Evolutionary conservation across 805 yeast genomes (phyloP).

Genomic region (Jamesozyma spencerorum): DNA sequence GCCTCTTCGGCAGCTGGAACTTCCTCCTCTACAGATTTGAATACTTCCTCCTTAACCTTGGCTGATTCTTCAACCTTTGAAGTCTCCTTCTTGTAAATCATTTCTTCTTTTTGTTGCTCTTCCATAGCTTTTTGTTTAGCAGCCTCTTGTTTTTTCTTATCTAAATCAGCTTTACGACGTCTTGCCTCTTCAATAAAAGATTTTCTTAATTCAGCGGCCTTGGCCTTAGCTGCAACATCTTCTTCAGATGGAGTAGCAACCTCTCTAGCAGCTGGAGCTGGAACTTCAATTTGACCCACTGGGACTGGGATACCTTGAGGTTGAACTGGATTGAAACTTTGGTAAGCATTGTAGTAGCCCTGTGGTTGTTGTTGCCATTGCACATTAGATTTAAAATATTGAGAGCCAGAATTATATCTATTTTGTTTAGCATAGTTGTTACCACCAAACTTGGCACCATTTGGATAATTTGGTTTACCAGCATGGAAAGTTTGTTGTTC

Average conservation of each 20-base stretch:
- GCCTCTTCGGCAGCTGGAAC: constrained; percentile 1
- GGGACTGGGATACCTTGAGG: constrained; percentile 18
- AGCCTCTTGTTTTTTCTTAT: constrained; percentile 19
- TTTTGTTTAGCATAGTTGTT: neutral
- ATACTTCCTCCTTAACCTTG: constrained; percentile 5
- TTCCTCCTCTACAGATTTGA: neutral
- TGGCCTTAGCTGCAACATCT: constrained; percentile 4
- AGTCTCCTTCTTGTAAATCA: constrained; percentile 16
- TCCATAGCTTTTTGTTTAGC: constrained; percentile 8
- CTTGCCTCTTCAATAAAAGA: constrained; percentile 25
- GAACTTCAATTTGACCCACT: constrained; percentile 21
- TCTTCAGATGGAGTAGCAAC: constrained; percentile 9
- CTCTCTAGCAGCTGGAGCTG: constrained; percentile 15
- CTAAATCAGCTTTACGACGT: constrained; percentile 24
- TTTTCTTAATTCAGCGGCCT: constrained; percentile 15
- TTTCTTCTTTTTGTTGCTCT: constrained; percentile 12
- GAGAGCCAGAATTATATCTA: constrained; percentile 1
- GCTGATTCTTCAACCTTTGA: neutral
- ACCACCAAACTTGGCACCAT: neutral
- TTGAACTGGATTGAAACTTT: neutral
- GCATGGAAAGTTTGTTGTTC: neutral
- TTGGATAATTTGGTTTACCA: neutral
- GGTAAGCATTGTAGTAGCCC: constrained; percentile 12
- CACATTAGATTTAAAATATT: constrained; percentile 2
- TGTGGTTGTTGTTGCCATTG: constrained; percentile 11